Percentiles rank a stretch among this genome's conserved stretches.
Evolutionary conservation across 352 stramenopile species (phyloP).

Genomic region (Globisporangium orthogonon): DNA sequence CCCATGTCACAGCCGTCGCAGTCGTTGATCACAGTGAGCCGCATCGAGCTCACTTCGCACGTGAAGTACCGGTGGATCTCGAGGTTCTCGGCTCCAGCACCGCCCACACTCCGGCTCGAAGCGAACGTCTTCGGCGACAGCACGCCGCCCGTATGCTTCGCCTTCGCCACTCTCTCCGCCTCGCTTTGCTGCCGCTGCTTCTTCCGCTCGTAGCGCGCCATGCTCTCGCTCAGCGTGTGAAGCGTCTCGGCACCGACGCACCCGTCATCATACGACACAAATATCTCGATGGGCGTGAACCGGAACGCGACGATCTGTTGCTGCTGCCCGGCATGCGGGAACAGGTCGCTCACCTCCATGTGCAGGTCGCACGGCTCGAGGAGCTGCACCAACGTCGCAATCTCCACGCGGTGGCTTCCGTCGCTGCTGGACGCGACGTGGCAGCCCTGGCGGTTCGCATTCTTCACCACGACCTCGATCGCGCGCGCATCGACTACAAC

Average conservation of each 20-base stretch:
- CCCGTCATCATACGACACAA: constrained; percentile 73
- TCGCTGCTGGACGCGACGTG: constrained; percentile 25
- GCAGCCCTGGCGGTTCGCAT: constrained; percentile 61
- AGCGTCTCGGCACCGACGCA: constrained; percentile 47
- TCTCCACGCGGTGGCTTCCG: constrained; percentile 11
- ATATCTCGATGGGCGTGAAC: constrained; percentile 76
- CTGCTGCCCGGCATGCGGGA: constrained; percentile 50
- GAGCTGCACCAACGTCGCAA: constrained; percentile 54
- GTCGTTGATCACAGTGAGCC: constrained; percentile 79
- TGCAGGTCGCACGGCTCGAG: constrained; percentile 71
- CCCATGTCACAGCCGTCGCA: constrained; percentile 85
- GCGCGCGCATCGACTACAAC: constrained; percentile 47
- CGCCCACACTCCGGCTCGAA: background rate
- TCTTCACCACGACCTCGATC: constrained; percentile 59
- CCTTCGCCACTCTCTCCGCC: background rate
- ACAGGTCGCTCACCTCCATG: constrained; percentile 60
- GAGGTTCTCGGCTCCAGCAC: background rate
- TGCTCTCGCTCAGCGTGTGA: constrained; percentile 26
- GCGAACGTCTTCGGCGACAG: constrained; percentile 15
- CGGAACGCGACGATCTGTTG: constrained; percentile 70
- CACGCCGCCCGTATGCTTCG: constrained; percentile 1
- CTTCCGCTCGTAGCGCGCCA: constrained; percentile 16
- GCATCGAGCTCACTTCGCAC: constrained; percentile 57
- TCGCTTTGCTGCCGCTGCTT: constrained; percentile 4
- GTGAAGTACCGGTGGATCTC: constrained; percentile 79